Conservation (phyloP, 169 alveolate genomes). For the Eimeria sp. region DNA sequence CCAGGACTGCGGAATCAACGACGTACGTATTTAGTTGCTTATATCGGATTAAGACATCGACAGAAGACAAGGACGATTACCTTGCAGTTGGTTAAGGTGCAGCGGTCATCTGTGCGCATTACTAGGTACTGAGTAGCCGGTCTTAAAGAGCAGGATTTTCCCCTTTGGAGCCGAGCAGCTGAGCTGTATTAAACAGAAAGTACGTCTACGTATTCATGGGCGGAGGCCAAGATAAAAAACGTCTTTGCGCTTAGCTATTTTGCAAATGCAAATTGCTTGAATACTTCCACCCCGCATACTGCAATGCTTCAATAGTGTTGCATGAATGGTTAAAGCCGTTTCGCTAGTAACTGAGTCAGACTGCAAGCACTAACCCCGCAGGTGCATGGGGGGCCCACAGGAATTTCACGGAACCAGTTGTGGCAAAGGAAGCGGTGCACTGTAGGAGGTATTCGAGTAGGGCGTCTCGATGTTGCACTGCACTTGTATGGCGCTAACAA, state of each 20-base stretch:
- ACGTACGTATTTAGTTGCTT: not conserved
- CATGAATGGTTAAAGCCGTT: not conserved
- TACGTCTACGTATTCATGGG: not conserved
- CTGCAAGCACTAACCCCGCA: not conserved
- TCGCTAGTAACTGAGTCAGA: not conserved
- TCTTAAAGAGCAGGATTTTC: not conserved
- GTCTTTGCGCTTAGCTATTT: not conserved
- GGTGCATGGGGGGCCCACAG: not conserved
- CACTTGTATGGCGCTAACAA: not conserved
- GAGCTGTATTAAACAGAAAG: not conserved
- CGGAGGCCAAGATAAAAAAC: not conserved
- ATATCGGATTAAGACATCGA: not conserved
- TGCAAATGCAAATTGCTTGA: not conserved
- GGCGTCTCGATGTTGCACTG: too few species aligned
- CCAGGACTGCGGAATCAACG: not conserved
- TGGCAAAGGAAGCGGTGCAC: not conserved
- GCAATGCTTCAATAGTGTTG: not conserved
- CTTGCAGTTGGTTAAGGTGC: not conserved
- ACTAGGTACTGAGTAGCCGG: not conserved
- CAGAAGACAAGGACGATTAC: not conserved
- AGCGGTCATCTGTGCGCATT: not conserved
- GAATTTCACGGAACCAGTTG: not conserved
- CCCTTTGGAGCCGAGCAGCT: not conserved
- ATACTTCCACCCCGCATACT: not conserved
- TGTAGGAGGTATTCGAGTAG: not conserved